A percentile compares a stretch with the other conserved stretches of the same genome.
These are phyloP conservation scores for Cucurbita pepo DNA, from an alignment of 306 rosid species.

Conservation along the genomic window DNA sequence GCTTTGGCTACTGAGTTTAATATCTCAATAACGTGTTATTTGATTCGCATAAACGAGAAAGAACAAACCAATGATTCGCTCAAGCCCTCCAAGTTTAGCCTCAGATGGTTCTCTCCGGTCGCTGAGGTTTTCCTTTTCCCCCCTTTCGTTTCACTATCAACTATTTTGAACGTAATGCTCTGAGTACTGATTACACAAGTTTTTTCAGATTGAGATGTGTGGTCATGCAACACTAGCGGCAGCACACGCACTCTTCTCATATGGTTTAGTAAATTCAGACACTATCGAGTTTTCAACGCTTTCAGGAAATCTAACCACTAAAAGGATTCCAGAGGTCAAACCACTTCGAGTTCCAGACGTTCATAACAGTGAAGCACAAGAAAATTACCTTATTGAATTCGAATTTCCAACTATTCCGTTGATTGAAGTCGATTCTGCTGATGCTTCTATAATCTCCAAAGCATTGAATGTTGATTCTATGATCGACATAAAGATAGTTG, in stretches of 20 bases:
- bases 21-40: constrained; percentile 27
- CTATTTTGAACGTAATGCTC: not conserved
- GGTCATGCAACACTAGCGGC: constrained; percentile 86
- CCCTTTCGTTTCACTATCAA: no score
- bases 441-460: constrained; percentile 17
- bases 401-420: constrained; percentile 25
- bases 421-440: constrained; percentile 13
- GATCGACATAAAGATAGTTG: constrained; percentile 21
- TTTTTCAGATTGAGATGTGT: constrained; percentile 56
- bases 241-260: constrained; percentile 35
- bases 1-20: constrained; percentile 49
- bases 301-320: constrained; percentile 48
- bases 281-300: constrained; percentile 43
- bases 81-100: not conserved
- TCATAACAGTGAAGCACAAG: constrained; percentile 12
- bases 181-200: not conserved
- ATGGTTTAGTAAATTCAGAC: constrained; percentile 24
- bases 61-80: not conserved
- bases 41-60: constrained; percentile 14
- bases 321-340: constrained; percentile 11
- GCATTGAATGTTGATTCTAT: constrained; percentile 34
- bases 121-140: not conserved
- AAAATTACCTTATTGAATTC: constrained; percentile 26
- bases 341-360: constrained; percentile 1
- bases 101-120: not conserved